Conservation (phyloP, 805 yeast species). For the Zygoascus flipseniorum region DNA sequence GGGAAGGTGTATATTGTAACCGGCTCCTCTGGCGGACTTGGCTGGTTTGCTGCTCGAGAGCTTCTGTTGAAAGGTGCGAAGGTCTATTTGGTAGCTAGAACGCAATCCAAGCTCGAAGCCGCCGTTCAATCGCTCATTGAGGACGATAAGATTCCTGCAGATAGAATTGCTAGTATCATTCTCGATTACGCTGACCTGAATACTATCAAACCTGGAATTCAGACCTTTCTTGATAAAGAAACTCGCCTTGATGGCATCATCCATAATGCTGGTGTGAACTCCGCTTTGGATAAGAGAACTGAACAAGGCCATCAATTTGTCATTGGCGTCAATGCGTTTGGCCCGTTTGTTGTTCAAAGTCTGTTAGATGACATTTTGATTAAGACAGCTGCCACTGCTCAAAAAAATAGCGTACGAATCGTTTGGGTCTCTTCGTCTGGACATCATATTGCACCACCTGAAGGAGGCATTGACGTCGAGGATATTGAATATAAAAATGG, state of each 20-base stretch:
- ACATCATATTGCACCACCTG: constrained; percentile 20
- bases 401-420: constrained; percentile 30
- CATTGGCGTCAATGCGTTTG: constrained; percentile 41
- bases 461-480: constrained; percentile 30
- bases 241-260: constrained; percentile 30
- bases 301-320: constrained; percentile 42
- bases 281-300: constrained; percentile 25
- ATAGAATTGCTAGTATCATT: constrained; percentile 10
- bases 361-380: constrained; percentile 31
- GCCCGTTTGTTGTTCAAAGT: constrained; percentile 33
- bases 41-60: constrained; percentile 63
- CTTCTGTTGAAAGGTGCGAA: constrained; percentile 48
- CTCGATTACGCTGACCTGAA: constrained; percentile 32
- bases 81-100: constrained; percentile 71
- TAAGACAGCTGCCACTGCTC: constrained; percentile 25
- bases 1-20: constrained; percentile 41
- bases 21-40: constrained; percentile 94
- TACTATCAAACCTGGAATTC: constrained; percentile 33
- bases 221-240: constrained; percentile 22
- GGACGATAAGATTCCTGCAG: constrained; percentile 17
- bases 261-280: constrained; percentile 40
- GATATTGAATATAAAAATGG: constrained; percentile 24
- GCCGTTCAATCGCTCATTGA: constrained; percentile 41
- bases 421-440: constrained; percentile 31
- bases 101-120: constrained; percentile 45